phyloP scores from a whole-genome alignment of 352 stramenopile species.

The Pythium grandisporangium region DNA sequence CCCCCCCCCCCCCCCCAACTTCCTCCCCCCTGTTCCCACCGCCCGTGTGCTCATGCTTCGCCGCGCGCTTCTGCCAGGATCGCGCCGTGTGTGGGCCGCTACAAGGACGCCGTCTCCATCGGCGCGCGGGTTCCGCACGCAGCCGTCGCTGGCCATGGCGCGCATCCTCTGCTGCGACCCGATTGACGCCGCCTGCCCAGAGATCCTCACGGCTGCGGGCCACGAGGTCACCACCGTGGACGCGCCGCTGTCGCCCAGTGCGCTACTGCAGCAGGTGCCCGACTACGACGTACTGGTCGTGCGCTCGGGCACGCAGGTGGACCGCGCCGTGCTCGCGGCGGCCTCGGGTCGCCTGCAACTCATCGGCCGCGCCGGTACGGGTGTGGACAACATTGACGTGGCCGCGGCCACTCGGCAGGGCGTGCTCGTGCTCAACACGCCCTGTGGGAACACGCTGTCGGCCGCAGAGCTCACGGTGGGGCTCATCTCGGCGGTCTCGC shows the following conservation, averaged over 20 bases:
- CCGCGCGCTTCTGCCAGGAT: slow-evolving; percentile 22
- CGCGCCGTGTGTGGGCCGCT: slow-evolving; percentile 21
- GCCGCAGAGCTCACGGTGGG: slow-evolving; percentile 93
- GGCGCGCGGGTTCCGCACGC: slow-evolving; percentile 21
- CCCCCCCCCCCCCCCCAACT: neutral
- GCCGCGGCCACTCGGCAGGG: slow-evolving; percentile 83
- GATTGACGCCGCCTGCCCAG: slow-evolving; percentile 73
- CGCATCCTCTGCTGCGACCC: slow-evolving; percentile 85
- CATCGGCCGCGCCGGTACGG: slow-evolving; percentile 86
- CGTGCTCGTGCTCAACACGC: slow-evolving; percentile 96
- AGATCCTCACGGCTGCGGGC: slow-evolving; percentile 70
- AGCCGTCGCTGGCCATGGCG: slow-evolving; percentile 41
- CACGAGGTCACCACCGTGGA: slow-evolving; percentile 70
- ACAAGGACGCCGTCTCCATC: too few species aligned
- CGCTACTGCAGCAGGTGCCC: slow-evolving; percentile 62
- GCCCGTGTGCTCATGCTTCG: slow-evolving; percentile 31
- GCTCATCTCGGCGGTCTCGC: slow-evolving; percentile 78
- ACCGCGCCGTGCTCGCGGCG: slow-evolving; percentile 59
- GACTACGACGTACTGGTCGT: slow-evolving; percentile 89
- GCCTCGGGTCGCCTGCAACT: slow-evolving; percentile 55
- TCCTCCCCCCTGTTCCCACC: neutral
- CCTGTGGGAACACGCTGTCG: slow-evolving; percentile 92
- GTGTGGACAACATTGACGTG: slow-evolving; percentile 93
- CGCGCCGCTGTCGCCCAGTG: slow-evolving; percentile 30
- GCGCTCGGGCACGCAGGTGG: slow-evolving; percentile 72